Evolutionary conservation across 148 eudicot species (phyloP).

Genomic region (Vaccinium myrtillus): DNA sequence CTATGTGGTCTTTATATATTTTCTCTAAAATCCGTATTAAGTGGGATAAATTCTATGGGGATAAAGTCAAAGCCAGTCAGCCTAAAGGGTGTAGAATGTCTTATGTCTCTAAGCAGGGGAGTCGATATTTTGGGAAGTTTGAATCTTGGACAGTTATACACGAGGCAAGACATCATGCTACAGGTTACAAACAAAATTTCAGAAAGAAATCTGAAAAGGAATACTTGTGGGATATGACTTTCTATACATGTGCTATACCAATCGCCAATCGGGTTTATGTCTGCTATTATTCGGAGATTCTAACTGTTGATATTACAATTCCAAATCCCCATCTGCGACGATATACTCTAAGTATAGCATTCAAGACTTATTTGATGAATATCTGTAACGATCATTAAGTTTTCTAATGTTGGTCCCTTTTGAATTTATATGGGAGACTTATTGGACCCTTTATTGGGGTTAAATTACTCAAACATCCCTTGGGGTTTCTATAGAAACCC

Average conservation of each 20-base stretch:
- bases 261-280: background rate
- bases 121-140: background rate
- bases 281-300: background rate
- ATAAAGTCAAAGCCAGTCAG: slow-evolving; percentile 1
- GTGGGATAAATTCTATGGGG: background rate
- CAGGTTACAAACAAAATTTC: background rate
- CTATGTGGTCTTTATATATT: background rate
- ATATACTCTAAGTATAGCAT: background rate
- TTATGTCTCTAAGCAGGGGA: background rate
- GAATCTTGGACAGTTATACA: background rate
- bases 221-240: background rate
- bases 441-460: background rate
- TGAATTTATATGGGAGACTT: background rate
- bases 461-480: background rate
- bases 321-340: background rate
- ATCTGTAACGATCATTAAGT: background rate
- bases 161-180: background rate
- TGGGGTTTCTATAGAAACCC: background rate
- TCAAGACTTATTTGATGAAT: background rate
- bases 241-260: background rate
- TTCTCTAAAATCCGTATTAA: background rate
- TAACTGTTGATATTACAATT: background rate
- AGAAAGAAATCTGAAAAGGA: background rate
- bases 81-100: background rate
- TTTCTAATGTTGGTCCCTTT: background rate